Evolutionary conservation across 2,329 filamentous ascomycete species (phyloP), one percentile per base, ranked within the genome.

Genomic region (Hortaea werneckii): DNA sequence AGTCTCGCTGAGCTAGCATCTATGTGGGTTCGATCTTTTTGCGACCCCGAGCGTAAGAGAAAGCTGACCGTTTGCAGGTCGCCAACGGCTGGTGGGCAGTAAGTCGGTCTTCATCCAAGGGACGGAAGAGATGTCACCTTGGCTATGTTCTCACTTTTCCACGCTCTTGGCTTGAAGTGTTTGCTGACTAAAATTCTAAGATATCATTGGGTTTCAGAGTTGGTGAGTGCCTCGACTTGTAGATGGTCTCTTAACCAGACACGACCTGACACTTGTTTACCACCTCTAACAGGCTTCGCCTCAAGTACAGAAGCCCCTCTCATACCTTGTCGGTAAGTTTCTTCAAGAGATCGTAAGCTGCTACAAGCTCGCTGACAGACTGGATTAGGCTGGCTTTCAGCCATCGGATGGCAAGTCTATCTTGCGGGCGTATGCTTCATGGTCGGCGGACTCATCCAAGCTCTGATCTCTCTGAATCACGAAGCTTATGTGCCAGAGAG

Each of bases 371-470:
- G 7, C 32, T 43, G 41, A 43, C 37, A 8, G 8, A 43, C 5
- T 29, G 29, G 3, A 32, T n/a, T 42, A 12, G 58, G 58, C 9
- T 62, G 58, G 59, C 42, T 60, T 2, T 57, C 50, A 12, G 51
- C 53, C 2, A 52, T 56, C 2, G 56, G 55, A 10, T 72, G 69
- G 69, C 67, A 71, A 49, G 65, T 63, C 42, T 67, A 65, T 13
- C 61, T 69, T 20, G 65, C 68, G 5, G 60, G 64, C 5, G 67
- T 68, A 42, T 62, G 62, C 3, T 70, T 68, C 55, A 59, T 72
- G 32, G 66, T 67, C 4, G 70, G 65, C 4, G 12, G 42, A 46
- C 58, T 62, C 30, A 46, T 51, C 11, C 46, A 48, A 39, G 45
- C 41, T 7, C 48, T 50, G 8, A 45, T 47, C 29, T 27, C 32